phyloP scores from a whole-genome alignment of 2,329 filamentous ascomycete species.

The Hypoxylon sp. region DNA sequence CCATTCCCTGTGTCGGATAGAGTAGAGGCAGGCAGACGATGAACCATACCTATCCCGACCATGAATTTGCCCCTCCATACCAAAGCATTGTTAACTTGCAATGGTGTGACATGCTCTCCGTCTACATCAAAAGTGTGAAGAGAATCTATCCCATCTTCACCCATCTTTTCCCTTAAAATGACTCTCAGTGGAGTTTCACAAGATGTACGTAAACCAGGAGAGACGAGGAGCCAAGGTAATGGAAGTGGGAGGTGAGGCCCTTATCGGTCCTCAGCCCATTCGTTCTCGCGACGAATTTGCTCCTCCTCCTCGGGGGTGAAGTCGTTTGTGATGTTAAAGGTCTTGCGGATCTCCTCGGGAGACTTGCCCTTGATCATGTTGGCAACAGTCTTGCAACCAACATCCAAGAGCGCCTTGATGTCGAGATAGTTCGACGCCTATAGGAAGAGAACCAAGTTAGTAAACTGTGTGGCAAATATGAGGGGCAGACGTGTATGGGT shows the following conservation, averaged over 20 bases:
- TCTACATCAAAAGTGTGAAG: not conserved
- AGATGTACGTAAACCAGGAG: not conserved
- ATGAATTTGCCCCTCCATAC: slow-evolving; percentile 19
- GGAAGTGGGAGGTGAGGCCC: not conserved
- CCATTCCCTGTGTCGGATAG: not conserved
- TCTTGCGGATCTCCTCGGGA: slow-evolving; percentile 98
- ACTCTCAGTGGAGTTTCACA: not conserved
- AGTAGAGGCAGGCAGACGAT: slow-evolving; percentile 4
- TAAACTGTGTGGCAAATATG: slow-evolving; percentile 19
- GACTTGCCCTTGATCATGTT: slow-evolving; percentile 99
- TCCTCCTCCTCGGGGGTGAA: slow-evolving; percentile 99
- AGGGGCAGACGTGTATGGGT: not conserved
- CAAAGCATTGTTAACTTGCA: slow-evolving; percentile 22
- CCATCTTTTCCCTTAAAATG: not conserved
- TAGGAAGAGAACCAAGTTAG: slow-evolving; percentile 44
- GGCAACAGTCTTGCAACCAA: slow-evolving; percentile 98
- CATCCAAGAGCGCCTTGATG: slow-evolving; percentile 97
- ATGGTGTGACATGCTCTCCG: slow-evolving; percentile 1
- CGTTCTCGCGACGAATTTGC: slow-evolving; percentile 92
- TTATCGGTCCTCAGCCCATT: slow-evolving; percentile 89
- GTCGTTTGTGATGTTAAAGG: slow-evolving; percentile 99
- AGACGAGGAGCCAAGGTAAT: not conserved
- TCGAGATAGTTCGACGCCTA: slow-evolving; percentile 98
- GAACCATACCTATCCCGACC: slow-evolving; percentile 10
- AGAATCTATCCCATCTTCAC: not conserved